Evolutionary conservation across 164 flowering plant species (phyloP), one percentile per base, ranked within the genome.

Genomic region (Warburgia ugandensis): DNA sequence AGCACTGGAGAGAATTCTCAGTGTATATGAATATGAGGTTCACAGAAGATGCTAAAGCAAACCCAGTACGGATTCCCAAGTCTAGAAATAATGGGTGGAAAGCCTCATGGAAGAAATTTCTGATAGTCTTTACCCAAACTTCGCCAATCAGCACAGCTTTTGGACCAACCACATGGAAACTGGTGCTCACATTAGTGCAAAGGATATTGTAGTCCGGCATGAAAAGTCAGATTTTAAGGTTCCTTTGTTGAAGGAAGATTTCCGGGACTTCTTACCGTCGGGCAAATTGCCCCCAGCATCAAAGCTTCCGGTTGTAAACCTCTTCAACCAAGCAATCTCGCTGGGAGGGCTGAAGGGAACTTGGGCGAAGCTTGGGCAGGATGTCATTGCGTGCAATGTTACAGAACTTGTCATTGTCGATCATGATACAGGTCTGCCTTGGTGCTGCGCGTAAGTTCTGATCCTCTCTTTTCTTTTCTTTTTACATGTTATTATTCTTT

Each of bases 131-230:
- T 92, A 92, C 47, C 99, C 99, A 0, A 92, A 92, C 52, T 92
- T 92, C 66, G 97, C 99, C 1, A 64, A 77, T 52, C 99, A 92
- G 55, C 68, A 73, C 8, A 92, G 99, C 73, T 88, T 92, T 56
- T 92, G 97, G 9, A 92, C 99, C 0, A 92, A 92, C 48, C 99
- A 92, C 61, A 88, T 92, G 96, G 99, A 92, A 52, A 95, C 97
- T 0, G 97, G 99, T 17, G 95, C 97, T 13, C 99, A 92, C 47
- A 86, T 92, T 20, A 74, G 81, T 26, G 94, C 99, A 0, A 88
- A 86, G 30, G 89, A 84, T 55, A 92, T 88, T 21, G 78, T 82
- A 1, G 75, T 88, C 6, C 70, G 33, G 58, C 97, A 92, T 30
- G 67, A 79, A 64, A 88, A 80, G 68, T 2, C 53, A 0, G 99